Conservation (phyloP, 768 basidiomycete genomes). For the Gelatoporia subvermispora region DNA sequence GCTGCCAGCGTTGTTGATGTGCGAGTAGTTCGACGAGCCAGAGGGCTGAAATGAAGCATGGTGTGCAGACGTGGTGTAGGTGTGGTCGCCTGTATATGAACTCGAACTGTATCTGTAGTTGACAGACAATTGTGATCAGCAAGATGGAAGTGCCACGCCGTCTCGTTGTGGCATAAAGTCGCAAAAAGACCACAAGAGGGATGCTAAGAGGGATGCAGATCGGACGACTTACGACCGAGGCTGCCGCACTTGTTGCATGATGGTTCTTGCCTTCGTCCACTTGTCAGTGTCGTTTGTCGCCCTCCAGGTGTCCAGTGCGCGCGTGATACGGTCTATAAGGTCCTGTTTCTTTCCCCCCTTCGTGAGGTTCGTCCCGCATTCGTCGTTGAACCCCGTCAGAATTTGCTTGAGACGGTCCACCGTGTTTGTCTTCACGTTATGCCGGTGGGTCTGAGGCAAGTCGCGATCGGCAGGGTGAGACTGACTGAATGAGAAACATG, state of each 20-base stretch:
- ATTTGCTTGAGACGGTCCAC: constrained; percentile 86
- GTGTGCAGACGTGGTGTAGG: constrained; percentile 4
- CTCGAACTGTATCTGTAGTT: constrained; percentile 9
- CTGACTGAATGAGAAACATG: not conserved
- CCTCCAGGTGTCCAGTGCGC: constrained; percentile 58
- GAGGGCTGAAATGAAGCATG: constrained; percentile 5
- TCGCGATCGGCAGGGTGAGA: not conserved
- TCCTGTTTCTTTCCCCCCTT: constrained; percentile 88
- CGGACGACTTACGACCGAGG: constrained; percentile 56
- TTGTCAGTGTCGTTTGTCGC: constrained; percentile 50
- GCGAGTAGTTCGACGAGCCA: constrained; percentile 6
- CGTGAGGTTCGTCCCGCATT: constrained; percentile 60
- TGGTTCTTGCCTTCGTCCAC: constrained; percentile 64
- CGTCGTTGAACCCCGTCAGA: constrained; percentile 70
- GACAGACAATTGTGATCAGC: too few relatives aligned
- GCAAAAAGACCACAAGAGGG: not conserved
- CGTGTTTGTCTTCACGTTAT: constrained; percentile 70
- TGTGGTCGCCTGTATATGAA: constrained; percentile 7
- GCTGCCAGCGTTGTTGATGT: not conserved
- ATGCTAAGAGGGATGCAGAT: not conserved
- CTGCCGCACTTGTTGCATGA: constrained; percentile 62
- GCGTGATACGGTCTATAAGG: constrained; percentile 70
- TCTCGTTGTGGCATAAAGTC: not conserved
- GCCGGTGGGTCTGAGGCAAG: constrained; percentile 54
- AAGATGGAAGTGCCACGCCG: too few relatives aligned